Conservation (phyloP, 1,284 basidiomycete genomes). For the Grifola frondosa region DNA sequence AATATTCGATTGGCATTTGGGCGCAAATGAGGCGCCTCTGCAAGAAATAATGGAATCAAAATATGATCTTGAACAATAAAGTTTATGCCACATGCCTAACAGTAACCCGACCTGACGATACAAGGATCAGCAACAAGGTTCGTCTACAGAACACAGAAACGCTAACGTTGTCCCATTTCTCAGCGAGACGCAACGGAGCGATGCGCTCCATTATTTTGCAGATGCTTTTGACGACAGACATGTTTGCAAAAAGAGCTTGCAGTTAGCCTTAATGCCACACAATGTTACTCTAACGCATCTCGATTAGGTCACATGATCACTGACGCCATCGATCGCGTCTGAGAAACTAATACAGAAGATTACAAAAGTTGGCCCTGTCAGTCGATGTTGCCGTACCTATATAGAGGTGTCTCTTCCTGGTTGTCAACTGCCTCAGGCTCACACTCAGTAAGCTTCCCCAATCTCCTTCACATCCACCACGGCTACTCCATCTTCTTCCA, state of each 20-base stretch:
- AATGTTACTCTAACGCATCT: no score
- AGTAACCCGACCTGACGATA: conserved; percentile 73
- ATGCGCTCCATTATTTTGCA: conserved; percentile 74
- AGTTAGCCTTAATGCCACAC: no score
- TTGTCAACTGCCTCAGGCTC: conserved; percentile 17
- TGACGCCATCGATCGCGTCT: no score
- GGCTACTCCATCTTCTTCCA: conserved; percentile 35
- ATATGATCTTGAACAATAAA: no score
- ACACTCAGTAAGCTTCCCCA: conserved; percentile 28
- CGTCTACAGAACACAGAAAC: conserved; percentile 8
- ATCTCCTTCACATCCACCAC: conserved; percentile 15
- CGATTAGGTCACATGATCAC: no score
- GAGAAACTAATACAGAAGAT: no score
- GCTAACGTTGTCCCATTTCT: conserved; percentile 89
- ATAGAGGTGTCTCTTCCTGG: conserved; percentile 22
- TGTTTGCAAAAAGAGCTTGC: no score
- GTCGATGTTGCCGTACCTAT: conserved; percentile 28
- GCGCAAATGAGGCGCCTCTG: conserved; percentile 73
- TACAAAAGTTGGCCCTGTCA: neutral
- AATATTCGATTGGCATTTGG: conserved; percentile 63
- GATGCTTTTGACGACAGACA: conserved; percentile 49
- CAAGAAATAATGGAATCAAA: no score
- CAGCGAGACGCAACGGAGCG: conserved; percentile 82
- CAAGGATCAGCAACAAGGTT: conserved; percentile 8
- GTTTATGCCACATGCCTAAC: conserved; percentile 66